Evolutionary conservation across 2,329 filamentous ascomycete genomes (phyloP), one percentile per base, ranked within the genome.

Genomic region (Magnaporthales sp.): DNA sequence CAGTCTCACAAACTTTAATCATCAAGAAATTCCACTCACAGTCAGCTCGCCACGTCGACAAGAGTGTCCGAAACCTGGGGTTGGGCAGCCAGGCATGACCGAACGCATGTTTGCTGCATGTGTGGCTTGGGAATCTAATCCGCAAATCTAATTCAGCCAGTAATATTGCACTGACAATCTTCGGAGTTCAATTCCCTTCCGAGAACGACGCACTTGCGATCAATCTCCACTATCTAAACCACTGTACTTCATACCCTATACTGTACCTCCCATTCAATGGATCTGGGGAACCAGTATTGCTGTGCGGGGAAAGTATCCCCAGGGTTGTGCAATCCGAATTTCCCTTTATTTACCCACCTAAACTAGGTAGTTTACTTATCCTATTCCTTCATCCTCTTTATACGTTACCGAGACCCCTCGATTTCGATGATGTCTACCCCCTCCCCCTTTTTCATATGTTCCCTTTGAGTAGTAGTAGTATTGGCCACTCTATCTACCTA

Each of bases 1-100:
- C n/a, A n/a, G 38, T n/a, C 15, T 46, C 38, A 46, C 4, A n/a
- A 46, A 46, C 38, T 46, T 46, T 3, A 46, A 46, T 46, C 38
- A 46, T n/a, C 15, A 46, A 19, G 38, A 19, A 10, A n/a, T 1
- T 19, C 9, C 4, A 11, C 24, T 24, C 11, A 11, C 9, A 60
- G 56, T 29, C 56, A 60, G 38, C 38, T 64, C 63, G 63, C 38
- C 63, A 64, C 63, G 63, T 64, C 63, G 30, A 62, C 30, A 24
- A 38, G 29, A 22, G 61, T n/a, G 29, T 30, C 63, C 63, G 15
- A 27, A n/a, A 64, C 15, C 19, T 22, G 38, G 63, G 63, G 63
- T 64, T 64, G 63, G 63, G 63, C 63, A 64, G 38, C 63, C 38
- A 64, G 63, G 27, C 63, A 64, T 64, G 6, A 64, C 7, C 38